These are phyloP conservation scores for Tetrapisispora iriomotensis DNA, from an alignment of 805 yeast genomes.

Conservation along the genomic window DNA sequence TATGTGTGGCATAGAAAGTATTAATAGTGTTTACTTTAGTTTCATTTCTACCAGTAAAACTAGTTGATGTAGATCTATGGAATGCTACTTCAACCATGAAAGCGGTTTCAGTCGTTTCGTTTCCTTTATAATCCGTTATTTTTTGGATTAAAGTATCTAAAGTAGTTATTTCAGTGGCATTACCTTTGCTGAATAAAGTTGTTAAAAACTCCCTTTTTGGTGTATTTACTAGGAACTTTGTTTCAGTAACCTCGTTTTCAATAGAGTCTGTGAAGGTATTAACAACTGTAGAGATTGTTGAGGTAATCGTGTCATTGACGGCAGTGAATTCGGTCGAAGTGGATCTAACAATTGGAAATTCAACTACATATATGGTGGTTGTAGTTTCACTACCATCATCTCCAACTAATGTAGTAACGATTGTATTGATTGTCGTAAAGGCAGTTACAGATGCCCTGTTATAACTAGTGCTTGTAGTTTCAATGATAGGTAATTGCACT, in stretches of 20 bases:
- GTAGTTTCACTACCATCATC: not conserved
- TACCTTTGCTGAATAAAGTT: not conserved
- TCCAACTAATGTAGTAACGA: slow-evolving; percentile 1
- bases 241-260: not conserved
- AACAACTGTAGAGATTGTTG: not conserved
- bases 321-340: not conserved
- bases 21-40: too few species aligned
- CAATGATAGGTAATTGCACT: slow-evolving; percentile 3
- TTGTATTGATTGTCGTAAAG: slow-evolving; percentile 3
- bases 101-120: not conserved
- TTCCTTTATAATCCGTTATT: too few species aligned
- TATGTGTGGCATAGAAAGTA: too few species aligned
- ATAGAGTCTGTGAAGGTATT: not conserved
- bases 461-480: not conserved
- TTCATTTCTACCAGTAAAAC: too few species aligned
- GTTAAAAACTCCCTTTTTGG: not conserved
- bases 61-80: not conserved
- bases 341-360: not conserved
- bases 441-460: not conserved
- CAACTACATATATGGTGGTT: not conserved
- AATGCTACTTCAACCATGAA: not conserved
- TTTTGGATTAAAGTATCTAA: not conserved
- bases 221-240: not conserved
- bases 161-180: not conserved
- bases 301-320: too few species aligned